A percentile compares a stretch with the other conserved stretches of the same genome.
These are phyloP conservation scores for Orbilia quercus DNA, from an alignment of 2,329 filamentous ascomycete species.

Conservation along the genomic window DNA sequence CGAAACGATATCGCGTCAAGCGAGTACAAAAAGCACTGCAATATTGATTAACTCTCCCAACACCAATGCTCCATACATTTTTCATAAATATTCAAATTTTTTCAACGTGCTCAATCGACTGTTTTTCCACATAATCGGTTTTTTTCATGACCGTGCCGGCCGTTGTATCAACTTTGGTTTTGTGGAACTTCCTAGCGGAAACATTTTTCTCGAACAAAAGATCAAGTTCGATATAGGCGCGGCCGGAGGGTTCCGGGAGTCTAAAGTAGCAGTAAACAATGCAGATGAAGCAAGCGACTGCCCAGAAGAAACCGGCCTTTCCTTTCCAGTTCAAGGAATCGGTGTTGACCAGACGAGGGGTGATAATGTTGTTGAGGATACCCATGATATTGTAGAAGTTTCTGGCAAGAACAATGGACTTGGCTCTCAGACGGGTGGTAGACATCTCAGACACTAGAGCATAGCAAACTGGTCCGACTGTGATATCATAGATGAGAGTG, in stretches of 20 bases:
- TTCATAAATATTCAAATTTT: conserved; percentile 10
- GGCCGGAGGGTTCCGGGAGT: conserved; percentile 78
- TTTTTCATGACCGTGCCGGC: conserved; percentile 13
- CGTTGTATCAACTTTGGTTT: conserved; percentile 62
- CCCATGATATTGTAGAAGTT: conserved; percentile 67
- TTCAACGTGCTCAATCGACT: conserved; percentile 36
- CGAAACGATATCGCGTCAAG: background rate
- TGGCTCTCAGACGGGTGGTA: conserved; percentile 68
- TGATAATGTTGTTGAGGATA: conserved; percentile 64
- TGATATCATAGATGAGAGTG: conserved; percentile 69
- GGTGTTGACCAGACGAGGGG: conserved; percentile 48
- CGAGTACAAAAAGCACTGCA: conserved; percentile 1
- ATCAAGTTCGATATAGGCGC: conserved; percentile 87
- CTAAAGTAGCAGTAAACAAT: conserved; percentile 85
- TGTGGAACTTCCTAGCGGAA: conserved; percentile 64
- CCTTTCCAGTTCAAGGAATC: conserved; percentile 63
- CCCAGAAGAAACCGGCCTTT: conserved; percentile 67
- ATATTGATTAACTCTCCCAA: conserved; percentile 6
- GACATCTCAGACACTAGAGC: conserved; percentile 69
- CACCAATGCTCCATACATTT: conserved; percentile 4
- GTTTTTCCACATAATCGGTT: conserved; percentile 2
- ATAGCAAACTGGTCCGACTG: conserved; percentile 69
- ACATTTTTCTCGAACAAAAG: conserved; percentile 66
- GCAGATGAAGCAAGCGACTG: conserved; percentile 80
- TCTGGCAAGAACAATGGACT: conserved; percentile 69